Conservation (phyloP, 768 basidiomycete genomes). For the Lentinula raphanica region DNA sequence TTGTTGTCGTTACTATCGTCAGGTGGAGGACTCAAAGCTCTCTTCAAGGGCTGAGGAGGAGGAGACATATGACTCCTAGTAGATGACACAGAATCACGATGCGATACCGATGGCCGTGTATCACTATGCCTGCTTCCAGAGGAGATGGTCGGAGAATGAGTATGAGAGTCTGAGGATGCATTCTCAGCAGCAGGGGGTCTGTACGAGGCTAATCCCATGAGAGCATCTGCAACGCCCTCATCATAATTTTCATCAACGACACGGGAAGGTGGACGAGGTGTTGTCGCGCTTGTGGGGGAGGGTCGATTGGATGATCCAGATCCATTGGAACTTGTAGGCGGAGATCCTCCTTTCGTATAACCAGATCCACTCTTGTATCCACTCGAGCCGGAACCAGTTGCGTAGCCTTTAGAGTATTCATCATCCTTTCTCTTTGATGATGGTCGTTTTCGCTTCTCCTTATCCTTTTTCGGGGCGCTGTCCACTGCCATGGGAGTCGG, state of each 20-base stretch:
- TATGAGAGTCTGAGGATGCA: constrained; percentile 19
- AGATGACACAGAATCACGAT: constrained; percentile 66
- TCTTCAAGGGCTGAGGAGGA: constrained; percentile 49
- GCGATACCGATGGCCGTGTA: constrained; percentile 43
- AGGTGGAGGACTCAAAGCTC: constrained; percentile 61
- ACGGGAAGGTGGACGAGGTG: constrained; percentile 53
- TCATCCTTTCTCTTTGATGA: constrained; percentile 40
- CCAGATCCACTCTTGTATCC: constrained; percentile 24
- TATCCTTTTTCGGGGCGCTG: constrained; percentile 35
- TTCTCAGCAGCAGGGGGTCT: constrained; percentile 33
- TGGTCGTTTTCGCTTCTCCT: constrained; percentile 47
- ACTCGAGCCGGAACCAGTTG: not conserved
- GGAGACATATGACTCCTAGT: constrained; percentile 63
- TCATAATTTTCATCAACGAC: constrained; percentile 91
- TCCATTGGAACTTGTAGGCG: constrained; percentile 59
- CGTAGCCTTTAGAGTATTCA: constrained; percentile 39
- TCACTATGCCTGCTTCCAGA: constrained; percentile 50
- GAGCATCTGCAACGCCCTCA: constrained; percentile 72
- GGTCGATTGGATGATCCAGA: constrained; percentile 65
- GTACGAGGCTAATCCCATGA: constrained; percentile 63
- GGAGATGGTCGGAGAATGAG: constrained; percentile 55
- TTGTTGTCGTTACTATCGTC: constrained; percentile 55
- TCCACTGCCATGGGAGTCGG: not conserved
- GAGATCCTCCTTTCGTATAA: constrained; percentile 42
- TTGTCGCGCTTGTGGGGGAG: constrained; percentile 59